phyloP scores from a whole-genome alignment of 805 yeast genomes.

The Spathaspora sp. region DNA sequence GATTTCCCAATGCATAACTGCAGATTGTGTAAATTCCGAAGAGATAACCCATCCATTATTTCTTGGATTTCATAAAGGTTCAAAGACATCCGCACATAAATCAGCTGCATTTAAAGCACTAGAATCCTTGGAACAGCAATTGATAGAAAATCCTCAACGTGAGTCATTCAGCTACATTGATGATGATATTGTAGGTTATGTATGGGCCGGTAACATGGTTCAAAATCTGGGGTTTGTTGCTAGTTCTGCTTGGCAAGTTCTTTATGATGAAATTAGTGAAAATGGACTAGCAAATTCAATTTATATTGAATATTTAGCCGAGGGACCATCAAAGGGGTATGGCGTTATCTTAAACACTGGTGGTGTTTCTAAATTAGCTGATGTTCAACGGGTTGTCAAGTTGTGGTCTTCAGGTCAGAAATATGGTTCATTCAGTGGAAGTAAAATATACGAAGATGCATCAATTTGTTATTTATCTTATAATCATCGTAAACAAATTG shows the following conservation, averaged over 20 bases:
- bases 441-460: conserved; percentile 3
- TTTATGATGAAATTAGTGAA: conserved; percentile 7
- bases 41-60: conserved; percentile 5
- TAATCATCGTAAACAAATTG: conserved; percentile 6
- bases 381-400: conserved; percentile 11
- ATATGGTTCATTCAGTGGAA: conserved; percentile 8
- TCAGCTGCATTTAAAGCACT: conserved; percentile 7
- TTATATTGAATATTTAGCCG: conserved; percentile 11
- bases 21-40: conserved; percentile 4
- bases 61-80: conserved; percentile 9
- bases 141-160: conserved; percentile 6
- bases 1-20: neutral
- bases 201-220: conserved; percentile 14
- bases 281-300: conserved; percentile 10
- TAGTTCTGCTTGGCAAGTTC: conserved; percentile 1
- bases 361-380: conserved; percentile 3
- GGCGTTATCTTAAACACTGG: conserved; percentile 11
- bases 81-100: conserved; percentile 8
- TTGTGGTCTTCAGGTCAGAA: conserved; percentile 10
- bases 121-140: conserved; percentile 5
- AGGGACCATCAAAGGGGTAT: conserved; percentile 10
- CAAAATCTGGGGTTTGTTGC: conserved; percentile 10
- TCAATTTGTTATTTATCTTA: conserved; percentile 5
- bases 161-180: conserved; percentile 5
- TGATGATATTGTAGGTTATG: conserved; percentile 10